Percentiles rank a stretch among this genome's conserved stretches.
phyloP scores from a whole-genome alignment of 495 filamentous ascomycete genomes.

The Talaromyces stipitatus region DNA sequence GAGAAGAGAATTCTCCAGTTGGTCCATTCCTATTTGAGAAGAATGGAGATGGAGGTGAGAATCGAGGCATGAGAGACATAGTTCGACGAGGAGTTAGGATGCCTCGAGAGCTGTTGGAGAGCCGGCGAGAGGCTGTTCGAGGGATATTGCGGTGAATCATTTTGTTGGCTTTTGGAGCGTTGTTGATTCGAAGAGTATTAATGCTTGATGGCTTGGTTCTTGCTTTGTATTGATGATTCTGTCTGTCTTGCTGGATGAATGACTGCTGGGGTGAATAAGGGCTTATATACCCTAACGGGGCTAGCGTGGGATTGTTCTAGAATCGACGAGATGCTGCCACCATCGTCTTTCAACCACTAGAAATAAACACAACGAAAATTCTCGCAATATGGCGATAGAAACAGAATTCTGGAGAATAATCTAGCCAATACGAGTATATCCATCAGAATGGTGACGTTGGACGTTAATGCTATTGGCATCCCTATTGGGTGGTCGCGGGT shows the following conservation, averaged over 20 bases:
- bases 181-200: background rate
- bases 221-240: background rate
- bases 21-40: conserved; percentile 8
- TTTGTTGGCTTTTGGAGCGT: background rate
- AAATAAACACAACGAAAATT: background rate
- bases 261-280: background rate
- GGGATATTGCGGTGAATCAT: background rate
- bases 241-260: background rate
- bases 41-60: conserved; percentile 2
- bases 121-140: background rate
- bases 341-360: background rate
- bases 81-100: background rate
- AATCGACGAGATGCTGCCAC: background rate
- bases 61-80: conserved; percentile 30
- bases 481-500: background rate
- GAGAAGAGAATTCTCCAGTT: conserved; percentile 27
- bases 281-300: background rate
- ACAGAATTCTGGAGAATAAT: background rate
- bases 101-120: background rate
- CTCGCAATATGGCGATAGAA: background rate
- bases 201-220: background rate
- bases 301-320: background rate
- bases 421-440: background rate
- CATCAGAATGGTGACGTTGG: background rate
- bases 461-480: background rate